Conservation (phyloP, 139 green algal genomes). For the Chloropicon primus region DNA sequence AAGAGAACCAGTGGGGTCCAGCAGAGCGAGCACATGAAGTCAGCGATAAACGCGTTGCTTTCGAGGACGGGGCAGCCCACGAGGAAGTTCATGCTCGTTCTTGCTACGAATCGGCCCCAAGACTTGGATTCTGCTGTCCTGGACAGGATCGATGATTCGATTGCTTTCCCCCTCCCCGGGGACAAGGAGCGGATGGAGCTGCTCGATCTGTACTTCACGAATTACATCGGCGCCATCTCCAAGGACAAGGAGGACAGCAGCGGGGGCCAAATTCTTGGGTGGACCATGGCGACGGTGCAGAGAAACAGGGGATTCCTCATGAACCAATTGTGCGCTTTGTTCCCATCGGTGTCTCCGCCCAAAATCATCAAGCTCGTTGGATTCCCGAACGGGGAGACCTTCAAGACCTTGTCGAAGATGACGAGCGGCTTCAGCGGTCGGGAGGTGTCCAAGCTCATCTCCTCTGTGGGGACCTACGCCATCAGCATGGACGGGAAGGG, state of each 20-base stretch:
- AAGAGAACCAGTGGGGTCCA: constrained; percentile 42
- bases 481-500: not conserved
- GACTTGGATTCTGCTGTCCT: constrained; percentile 87
- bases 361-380: not conserved
- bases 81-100: constrained; percentile 11
- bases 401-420: not conserved
- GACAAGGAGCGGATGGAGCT: constrained; percentile 48
- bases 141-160: constrained; percentile 88
- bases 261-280: too few species aligned
- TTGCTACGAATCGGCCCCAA: not conserved
- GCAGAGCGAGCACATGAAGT: constrained; percentile 80
- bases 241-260: too few species aligned
- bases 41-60: constrained; percentile 88
- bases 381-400: not conserved
- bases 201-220: constrained; percentile 75
- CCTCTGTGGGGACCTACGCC: not conserved
- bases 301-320: not conserved
- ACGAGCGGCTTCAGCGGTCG: not conserved
- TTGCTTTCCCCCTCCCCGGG: constrained; percentile 75
- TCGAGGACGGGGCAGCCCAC: constrained; percentile 35
- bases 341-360: too few species aligned
- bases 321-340: too few species aligned
- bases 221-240: constrained; percentile 17
- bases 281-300: not conserved
- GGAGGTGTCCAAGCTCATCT: not conserved